Conservation (phyloP, 1,284 basidiomycete genomes). For the Sporisorium scitamineum region DNA sequence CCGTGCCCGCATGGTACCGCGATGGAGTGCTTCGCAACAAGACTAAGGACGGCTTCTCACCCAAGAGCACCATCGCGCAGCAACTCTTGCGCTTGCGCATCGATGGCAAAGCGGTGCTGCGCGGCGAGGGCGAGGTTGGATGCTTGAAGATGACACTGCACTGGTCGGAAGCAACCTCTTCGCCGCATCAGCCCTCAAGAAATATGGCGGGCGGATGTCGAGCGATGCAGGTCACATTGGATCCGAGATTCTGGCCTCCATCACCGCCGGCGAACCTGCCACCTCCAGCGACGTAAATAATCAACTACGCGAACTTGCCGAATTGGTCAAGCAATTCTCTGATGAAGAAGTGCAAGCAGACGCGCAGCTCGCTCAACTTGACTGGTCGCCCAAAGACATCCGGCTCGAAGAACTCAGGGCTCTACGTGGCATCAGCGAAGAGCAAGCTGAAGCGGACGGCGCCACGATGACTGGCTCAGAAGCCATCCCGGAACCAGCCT, state of each 20-base stretch:
- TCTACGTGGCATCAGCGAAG: constrained; percentile 17
- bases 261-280: constrained; percentile 21
- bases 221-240: constrained; percentile 39
- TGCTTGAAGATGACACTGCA: constrained; percentile 34
- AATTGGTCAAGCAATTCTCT: constrained; percentile 18
- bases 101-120: constrained; percentile 46
- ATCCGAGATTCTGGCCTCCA: constrained; percentile 27
- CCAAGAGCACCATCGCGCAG: constrained; percentile 37
- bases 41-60: constrained; percentile 33
- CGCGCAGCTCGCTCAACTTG: constrained; percentile 54
- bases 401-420: constrained; percentile 35
- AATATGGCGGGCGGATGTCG: constrained; percentile 31
- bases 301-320: constrained; percentile 39
- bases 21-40: constrained; percentile 52
- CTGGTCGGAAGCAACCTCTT: constrained; percentile 48
- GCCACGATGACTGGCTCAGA: constrained; percentile 5
- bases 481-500: constrained; percentile 33
- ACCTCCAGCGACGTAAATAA: constrained; percentile 21
- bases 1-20: constrained; percentile 59
- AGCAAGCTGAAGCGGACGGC: not conserved
- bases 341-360: constrained; percentile 24
- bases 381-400: constrained; percentile 52
- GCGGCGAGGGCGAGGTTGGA: constrained; percentile 25
- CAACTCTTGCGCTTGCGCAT: constrained; percentile 51
- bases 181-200: constrained; percentile 35